Base-by-base conservation (phyloP, 2,329 filamentous ascomycete species). In the Tolypocladium guangdongense region DNA sequence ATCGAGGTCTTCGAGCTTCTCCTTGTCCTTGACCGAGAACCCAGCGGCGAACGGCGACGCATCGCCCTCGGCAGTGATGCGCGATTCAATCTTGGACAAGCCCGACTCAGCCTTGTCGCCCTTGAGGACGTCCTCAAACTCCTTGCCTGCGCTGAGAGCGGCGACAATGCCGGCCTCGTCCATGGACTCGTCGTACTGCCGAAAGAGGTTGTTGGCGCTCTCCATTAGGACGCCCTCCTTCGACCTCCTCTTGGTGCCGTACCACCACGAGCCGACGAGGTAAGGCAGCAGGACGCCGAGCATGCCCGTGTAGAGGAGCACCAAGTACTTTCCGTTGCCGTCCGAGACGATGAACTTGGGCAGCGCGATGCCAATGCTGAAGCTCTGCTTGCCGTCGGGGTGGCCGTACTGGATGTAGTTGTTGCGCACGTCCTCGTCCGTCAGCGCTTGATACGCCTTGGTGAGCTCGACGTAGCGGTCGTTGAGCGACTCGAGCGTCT, bases 181-280 rank as follows among this genome's bases (percentile, higher is more conserved):
- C 58, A 93, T 87, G 58, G 83, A 81, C 52, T 96, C 91, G 59
- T 88, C 84, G 72, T 95, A 99, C 65, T 96, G 90, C 62, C 85
- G 86, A 80, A 99, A 97, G 55, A 99, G 81, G 60, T 90, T 91
- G 69, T 95, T 95, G 61, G 95, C 91, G 70, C 88, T 96, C 66
- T 93, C 89, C 67, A 96, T 86, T 53, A 96, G 78, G 30, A 97
- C 87, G 61, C 89, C 90, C 71, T 99, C 95, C 73, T 92, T 95
- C 38, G 93, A 97, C 71, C 88, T 83, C 63, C 86, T 83, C 70
- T 96, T 92, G 36, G 90, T 95, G 56, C 95, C 93, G 67, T 99
- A 99, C 93, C 93, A 99, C 93, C 93, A 99, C 55, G 87, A 90
- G 49, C 93, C 93, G 53, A 99, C 92, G 49, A 93, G 77, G 68